These are phyloP conservation scores for Auxenochlorella protothecoides DNA, from an alignment of 139 green algal species.

Conservation along the genomic window DNA sequence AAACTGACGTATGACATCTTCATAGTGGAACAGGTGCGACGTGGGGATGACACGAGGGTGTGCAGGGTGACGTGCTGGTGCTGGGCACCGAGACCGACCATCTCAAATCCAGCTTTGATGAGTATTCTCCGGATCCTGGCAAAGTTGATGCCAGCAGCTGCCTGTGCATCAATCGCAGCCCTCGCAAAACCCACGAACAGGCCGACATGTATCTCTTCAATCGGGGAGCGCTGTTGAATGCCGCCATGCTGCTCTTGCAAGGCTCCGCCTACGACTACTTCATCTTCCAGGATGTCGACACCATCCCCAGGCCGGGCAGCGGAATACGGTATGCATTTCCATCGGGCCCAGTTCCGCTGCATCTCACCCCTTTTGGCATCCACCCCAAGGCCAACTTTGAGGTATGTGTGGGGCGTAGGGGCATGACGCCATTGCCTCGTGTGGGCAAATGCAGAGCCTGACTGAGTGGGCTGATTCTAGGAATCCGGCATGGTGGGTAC, in stretches of 20 bases:
- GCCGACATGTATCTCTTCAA: slow-evolving; percentile 19
- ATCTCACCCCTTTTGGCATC: slow-evolving; percentile 20
- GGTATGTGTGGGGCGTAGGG: neutral
- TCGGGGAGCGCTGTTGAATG: slow-evolving; percentile 28
- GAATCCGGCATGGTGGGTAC: no score
- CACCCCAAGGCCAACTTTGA: slow-evolving; percentile 28
- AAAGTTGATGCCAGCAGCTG: neutral
- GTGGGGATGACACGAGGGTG: neutral
- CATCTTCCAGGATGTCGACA: slow-evolving; percentile 37
- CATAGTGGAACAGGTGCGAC: slow-evolving; percentile 23
- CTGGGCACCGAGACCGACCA: neutral
- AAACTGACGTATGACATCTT: slow-evolving; percentile 16
- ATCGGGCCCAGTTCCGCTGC: slow-evolving; percentile 4
- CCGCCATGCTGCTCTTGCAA: slow-evolving; percentile 15
- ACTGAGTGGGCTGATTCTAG: no score
- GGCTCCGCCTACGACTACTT: slow-evolving; percentile 25
- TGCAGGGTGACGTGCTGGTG: neutral
- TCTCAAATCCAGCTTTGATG: neutral
- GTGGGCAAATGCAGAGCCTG: no score
- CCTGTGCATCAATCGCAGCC: neutral
- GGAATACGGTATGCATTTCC: slow-evolving; percentile 25
- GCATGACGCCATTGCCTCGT: no score
- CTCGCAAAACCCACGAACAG: neutral
- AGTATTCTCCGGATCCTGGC: neutral
- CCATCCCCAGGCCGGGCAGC: slow-evolving; percentile 14